phyloP scores from a whole-genome alignment of 73 alveolate genomes.

The Paramecium sonneborni region DNA sequence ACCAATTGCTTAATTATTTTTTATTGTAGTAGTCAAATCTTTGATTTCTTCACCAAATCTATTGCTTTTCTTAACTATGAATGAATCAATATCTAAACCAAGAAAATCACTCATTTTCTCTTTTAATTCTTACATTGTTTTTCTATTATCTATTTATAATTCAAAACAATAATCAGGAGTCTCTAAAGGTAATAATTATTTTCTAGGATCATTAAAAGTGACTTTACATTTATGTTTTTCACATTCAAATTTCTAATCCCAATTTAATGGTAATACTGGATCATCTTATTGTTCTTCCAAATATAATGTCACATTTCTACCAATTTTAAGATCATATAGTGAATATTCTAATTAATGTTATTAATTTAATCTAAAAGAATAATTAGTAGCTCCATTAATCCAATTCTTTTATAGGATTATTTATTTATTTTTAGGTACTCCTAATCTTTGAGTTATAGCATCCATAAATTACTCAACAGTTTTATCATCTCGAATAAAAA shows the following conservation, averaged over 20 bases:
- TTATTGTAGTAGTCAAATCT: constrained; percentile 40
- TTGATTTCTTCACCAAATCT: constrained; percentile 35
- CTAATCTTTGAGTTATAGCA: not conserved
- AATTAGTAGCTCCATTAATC: not conserved
- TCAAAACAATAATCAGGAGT: constrained; percentile 55
- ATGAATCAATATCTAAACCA: constrained; percentile 23
- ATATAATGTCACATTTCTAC: constrained; percentile 30
- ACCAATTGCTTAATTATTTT: constrained; percentile 9
- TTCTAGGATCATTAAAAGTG: constrained; percentile 38
- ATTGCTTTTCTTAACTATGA: constrained; percentile 29
- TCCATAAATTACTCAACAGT: constrained; percentile 44
- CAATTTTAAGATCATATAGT: not conserved
- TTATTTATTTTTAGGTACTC: constrained; percentile 20
- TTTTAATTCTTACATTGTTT: constrained; percentile 48
- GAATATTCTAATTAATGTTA: not conserved
- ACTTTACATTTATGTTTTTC: constrained; percentile 49
- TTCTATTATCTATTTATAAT: constrained; percentile 49
- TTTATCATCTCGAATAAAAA: constrained; percentile 29
- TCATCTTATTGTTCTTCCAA: constrained; percentile 42
- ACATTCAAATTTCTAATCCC: constrained; percentile 58
- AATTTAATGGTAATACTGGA: not conserved
- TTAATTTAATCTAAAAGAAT: not conserved
- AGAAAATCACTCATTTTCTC: constrained; percentile 6
- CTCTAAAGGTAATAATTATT: not conserved
- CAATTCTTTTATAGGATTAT: not conserved